Conservation (phyloP, 2,329 filamentous ascomycete genomes). For the Nakataea oryzae region DNA sequence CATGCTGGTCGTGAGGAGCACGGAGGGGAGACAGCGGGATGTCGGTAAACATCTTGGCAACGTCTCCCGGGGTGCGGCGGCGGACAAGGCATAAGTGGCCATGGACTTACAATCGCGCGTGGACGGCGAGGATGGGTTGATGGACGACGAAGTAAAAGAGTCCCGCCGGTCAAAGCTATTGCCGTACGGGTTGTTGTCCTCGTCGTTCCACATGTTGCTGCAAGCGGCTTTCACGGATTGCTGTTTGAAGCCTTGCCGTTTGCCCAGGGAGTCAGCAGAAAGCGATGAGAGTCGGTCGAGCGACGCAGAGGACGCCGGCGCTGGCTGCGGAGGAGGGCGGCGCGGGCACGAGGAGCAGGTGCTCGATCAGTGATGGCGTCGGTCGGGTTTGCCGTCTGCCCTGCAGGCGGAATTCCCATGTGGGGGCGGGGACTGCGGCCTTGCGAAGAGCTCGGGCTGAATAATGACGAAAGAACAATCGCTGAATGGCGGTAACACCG, state of each 20-base stretch:
- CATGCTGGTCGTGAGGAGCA: neutral
- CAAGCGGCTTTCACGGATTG: neutral
- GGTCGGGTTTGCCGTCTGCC: conserved; percentile 1
- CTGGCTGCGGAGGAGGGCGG: neutral
- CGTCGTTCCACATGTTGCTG: conserved; percentile 88
- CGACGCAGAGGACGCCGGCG: neutral
- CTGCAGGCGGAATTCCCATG: conserved; percentile 4
- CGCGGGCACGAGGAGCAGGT: neutral
- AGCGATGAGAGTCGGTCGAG: neutral
- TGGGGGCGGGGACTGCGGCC: neutral
- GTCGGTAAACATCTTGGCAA: conserved; percentile 24
- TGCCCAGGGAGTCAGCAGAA: neutral
- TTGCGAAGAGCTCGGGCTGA: neutral
- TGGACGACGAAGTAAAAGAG: conserved; percentile 59
- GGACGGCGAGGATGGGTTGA: conserved; percentile 53
- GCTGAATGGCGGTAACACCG: neutral
- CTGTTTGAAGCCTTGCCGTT: neutral
- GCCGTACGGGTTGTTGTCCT: conserved; percentile 96
- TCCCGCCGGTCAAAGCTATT: conserved; percentile 81
- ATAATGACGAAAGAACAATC: conserved; percentile 1
- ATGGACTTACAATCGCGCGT: conserved; percentile 44
- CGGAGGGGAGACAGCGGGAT: conserved; percentile 23
- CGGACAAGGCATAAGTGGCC: conserved; percentile 2
- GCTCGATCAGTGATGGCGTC: neutral
- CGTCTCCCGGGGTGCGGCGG: neutral